Evolutionary conservation across 306 rosid genomes (phyloP).

Genomic region (Quercus robur): DNA sequence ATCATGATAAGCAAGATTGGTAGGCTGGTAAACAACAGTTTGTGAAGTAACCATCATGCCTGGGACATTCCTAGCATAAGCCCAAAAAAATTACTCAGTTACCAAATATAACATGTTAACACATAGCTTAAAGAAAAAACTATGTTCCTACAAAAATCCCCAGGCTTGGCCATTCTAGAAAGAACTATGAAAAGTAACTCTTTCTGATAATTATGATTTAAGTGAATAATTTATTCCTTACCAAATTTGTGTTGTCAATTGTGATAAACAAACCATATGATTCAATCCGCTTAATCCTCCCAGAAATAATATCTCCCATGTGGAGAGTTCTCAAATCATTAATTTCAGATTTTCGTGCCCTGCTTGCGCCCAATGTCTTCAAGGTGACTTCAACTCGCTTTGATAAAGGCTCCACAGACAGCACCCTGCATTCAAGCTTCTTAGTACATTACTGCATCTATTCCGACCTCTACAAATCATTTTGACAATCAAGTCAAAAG

Average conservation of each 20-base stretch:
- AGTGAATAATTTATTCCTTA: slow-evolving; percentile 22
- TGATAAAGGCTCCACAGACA: slow-evolving; percentile 80
- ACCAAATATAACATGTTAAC: background rate
- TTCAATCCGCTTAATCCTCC: slow-evolving; percentile 81
- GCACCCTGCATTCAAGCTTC: slow-evolving; percentile 54
- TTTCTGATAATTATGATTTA: background rate
- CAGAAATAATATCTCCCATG: slow-evolving; percentile 68
- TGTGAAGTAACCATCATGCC: background rate
- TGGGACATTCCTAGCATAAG: background rate
- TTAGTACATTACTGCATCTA: slow-evolving; percentile 25
- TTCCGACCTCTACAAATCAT: slow-evolving; percentile 3
- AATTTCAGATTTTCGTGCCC: slow-evolving; percentile 34
- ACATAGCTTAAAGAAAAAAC: background rate
- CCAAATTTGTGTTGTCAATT: slow-evolving; percentile 67
- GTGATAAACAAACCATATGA: slow-evolving; percentile 80
- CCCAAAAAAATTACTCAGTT: background rate
- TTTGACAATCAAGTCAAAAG: background rate
- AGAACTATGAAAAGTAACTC: background rate
- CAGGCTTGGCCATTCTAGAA: background rate
- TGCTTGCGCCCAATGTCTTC: slow-evolving; percentile 44
- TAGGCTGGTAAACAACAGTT: background rate
- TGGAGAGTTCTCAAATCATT: slow-evolving; percentile 52
- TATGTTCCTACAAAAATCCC: background rate
- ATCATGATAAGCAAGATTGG: background rate
- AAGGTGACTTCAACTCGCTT: slow-evolving; percentile 85